phyloP scores from a whole-genome alignment of 768 basidiomycete genomes.

The Fomitopsis pulvina region DNA sequence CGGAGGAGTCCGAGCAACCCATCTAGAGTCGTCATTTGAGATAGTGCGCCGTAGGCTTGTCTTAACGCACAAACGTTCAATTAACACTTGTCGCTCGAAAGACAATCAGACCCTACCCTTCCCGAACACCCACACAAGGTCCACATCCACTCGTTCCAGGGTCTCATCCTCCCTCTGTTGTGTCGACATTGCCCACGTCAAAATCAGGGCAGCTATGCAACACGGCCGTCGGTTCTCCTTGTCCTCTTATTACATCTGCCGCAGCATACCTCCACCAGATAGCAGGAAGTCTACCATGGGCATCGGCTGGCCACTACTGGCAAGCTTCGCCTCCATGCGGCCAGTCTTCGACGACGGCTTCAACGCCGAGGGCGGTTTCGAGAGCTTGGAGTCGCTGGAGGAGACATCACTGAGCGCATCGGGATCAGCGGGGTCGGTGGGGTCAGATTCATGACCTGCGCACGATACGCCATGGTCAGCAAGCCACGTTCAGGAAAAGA shows the following conservation, averaged over 20 bases:
- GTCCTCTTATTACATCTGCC: constrained; percentile 30
- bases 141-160: constrained; percentile 89
- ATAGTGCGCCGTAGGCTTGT: constrained; percentile 88
- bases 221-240: too few relatives aligned
- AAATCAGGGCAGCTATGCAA: constrained; percentile 73
- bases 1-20: too few relatives aligned
- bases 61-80: too few relatives aligned
- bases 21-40: constrained; percentile 81
- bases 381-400: constrained; percentile 26
- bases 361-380: constrained; percentile 2
- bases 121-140: constrained; percentile 89
- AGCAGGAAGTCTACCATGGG: constrained; percentile 76
- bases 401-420: constrained; percentile 19
- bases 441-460: constrained; percentile 65
- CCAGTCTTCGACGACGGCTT: constrained; percentile 7
- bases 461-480: background rate
- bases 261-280: constrained; percentile 47
- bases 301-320: constrained; percentile 28
- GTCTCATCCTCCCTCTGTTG: constrained; percentile 99
- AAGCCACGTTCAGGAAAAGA: too few relatives aligned
- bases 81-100: background rate
- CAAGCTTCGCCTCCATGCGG: constrained; percentile 8
- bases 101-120: constrained; percentile 45
- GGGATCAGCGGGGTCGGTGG: constrained; percentile 46
- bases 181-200: constrained; percentile 97